A percentile compares a stretch with the other conserved stretches of the same genome.
These are phyloP conservation scores for Vitis rotundifolia DNA, from an alignment of 164 flowering plant species.

Conservation along the genomic window DNA sequence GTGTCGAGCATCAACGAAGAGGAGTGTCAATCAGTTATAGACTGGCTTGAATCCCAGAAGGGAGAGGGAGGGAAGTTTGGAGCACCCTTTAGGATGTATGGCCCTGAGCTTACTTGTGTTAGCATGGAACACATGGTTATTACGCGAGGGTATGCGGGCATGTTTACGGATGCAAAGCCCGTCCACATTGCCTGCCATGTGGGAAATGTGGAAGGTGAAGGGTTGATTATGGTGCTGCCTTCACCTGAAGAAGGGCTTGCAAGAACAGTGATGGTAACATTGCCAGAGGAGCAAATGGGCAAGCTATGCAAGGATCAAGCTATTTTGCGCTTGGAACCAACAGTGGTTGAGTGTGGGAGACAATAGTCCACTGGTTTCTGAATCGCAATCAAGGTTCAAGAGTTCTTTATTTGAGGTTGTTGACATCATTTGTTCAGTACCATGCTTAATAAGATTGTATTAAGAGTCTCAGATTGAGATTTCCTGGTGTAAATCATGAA, in stretches of 20 bases:
- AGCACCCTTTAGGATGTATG: constrained; percentile 58
- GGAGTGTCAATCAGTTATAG: constrained; percentile 44
- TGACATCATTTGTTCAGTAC: no score
- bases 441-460: no score
- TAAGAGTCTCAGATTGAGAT: no score
- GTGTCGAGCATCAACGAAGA: constrained; percentile 35
- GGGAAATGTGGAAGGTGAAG: constrained; percentile 67
- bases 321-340: constrained; percentile 45
- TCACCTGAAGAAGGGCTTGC: constrained; percentile 65
- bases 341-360: constrained; percentile 35
- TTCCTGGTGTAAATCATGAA: no score
- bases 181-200: constrained; percentile 59
- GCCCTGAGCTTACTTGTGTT: constrained; percentile 64
- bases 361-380: not conserved
- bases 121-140: constrained; percentile 51
- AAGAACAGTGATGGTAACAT: constrained; percentile 55
- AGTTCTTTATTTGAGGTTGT: no score
- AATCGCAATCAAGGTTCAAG: no score
- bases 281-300: constrained; percentile 49
- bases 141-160: constrained; percentile 26
- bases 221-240: constrained; percentile 69
- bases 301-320: constrained; percentile 38
- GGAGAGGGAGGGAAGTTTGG: constrained; percentile 37
- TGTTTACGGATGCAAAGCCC: constrained; percentile 49
- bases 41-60: constrained; percentile 47